Evolutionary conservation across 2,329 filamentous ascomycete genomes (phyloP), one percentile per base, ranked within the genome.

Genomic region (Chaetomium strumarium): DNA sequence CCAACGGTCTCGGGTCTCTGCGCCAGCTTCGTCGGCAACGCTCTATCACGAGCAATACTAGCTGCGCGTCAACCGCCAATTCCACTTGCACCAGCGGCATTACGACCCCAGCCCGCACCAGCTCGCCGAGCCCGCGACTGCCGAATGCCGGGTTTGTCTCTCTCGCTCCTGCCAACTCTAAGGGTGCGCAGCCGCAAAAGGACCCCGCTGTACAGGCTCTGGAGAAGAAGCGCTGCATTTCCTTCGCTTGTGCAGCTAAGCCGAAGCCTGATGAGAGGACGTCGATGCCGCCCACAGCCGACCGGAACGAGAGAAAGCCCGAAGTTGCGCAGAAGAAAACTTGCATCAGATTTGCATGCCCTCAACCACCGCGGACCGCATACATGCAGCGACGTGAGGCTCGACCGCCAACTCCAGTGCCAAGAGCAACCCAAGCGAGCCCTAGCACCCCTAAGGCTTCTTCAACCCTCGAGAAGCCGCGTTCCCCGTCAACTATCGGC

Each of bases 31-130:
- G 70, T 33, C 72, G 78, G 53, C 72, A 78, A 60, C 75, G 83
- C 55, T 92, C 87, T 55, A 84, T 86, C 62, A 86, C 84, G 67
- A 95, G 89, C 74, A 92, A 85, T 65, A 74, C 83, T 60, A 96
- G 90, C 71, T 72, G 86, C 55, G 79, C 88, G 42, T 96, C 91
- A 1, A 95, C 90, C 3, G 88, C 88, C 36, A 92, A 96, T 59
- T 77, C 97, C 52, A 96, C 90, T n/a, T 96, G 91, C 69, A 93
- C 96, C 64, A 93, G 88, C 53, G 91, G 89, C 54, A 73, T 95
- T 54, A 95, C 91, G 16, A 96, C 90, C 63, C 90, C 92, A 39
- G 86, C 89, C n/a, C 79, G 90, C 51, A 88, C 89, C 34, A 90
- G 83, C 67, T 92, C 90, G 0, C 90, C 91, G 1, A 97, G 92